Evolutionary conservation across 108 stramenopile genomes (phyloP).

Genomic region (Skeletonema marinoi): DNA sequence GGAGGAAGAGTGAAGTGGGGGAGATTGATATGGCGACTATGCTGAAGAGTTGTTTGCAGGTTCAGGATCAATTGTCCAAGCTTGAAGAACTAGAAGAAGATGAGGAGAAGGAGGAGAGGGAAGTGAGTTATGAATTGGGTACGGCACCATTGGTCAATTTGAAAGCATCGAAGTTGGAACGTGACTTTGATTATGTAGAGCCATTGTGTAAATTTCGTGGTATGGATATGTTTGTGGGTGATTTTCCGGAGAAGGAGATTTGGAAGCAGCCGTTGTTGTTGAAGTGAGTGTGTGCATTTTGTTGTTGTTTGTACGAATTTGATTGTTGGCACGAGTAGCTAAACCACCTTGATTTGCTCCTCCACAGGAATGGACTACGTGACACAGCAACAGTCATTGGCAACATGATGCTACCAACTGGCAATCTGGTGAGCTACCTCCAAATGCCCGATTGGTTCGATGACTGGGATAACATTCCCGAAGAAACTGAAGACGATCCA

Average conservation of each 20-base stretch:
- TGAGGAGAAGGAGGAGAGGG: not conserved
- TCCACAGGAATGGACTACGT: constrained; percentile 63
- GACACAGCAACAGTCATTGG: constrained; percentile 52
- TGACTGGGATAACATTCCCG: constrained; percentile 46
- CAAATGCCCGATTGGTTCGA: constrained; percentile 62
- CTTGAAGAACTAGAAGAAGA: not conserved
- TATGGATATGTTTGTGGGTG: constrained; percentile 64
- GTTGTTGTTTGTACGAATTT: not conserved
- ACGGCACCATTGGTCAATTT: not conserved
- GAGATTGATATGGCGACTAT: not conserved
- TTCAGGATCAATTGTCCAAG: too few species aligned
- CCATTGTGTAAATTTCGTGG: constrained; percentile 54
- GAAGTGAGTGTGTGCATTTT: constrained; percentile 20
- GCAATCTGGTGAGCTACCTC: constrained; percentile 56
- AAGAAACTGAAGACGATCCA: constrained; percentile 47
- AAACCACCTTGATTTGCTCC: too few species aligned
- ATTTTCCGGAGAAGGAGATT: constrained; percentile 48
- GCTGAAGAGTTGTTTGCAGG: not conserved
- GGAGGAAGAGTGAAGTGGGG: not conserved
- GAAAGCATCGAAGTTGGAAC: not conserved
- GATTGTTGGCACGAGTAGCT: too few species aligned
- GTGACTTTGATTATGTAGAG: constrained; percentile 22
- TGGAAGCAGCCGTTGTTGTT: constrained; percentile 51
- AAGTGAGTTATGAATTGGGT: not conserved
- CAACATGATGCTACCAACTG: constrained; percentile 60